Percentiles rank a stretch among this genome's conserved stretches.
Conservation (phyloP, 441 rosid species). For the Gossypium aridum region DNA sequence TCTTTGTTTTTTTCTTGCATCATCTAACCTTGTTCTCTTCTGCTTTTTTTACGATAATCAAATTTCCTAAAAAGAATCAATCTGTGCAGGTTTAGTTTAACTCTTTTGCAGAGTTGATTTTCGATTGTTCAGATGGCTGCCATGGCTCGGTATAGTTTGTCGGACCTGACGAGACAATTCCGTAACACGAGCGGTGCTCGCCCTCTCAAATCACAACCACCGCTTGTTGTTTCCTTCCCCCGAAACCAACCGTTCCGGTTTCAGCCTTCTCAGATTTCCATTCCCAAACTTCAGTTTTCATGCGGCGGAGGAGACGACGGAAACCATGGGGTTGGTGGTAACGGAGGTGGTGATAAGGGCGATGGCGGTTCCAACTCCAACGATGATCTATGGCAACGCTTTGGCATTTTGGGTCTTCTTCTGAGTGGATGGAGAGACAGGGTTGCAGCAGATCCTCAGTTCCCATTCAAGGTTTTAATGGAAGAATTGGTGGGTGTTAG, state of each 20-base stretch:
- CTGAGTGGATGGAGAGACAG: constrained; percentile 78
- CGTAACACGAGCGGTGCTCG: constrained; percentile 13
- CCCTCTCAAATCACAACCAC: constrained; percentile 17
- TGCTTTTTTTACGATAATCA: background rate
- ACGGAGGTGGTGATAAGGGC: constrained; percentile 32
- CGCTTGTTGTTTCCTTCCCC: constrained; percentile 24
- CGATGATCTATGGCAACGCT: constrained; percentile 30
- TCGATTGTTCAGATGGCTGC: constrained; percentile 33
- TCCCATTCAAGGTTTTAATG: constrained; percentile 94
- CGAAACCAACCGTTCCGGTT: constrained; percentile 29
- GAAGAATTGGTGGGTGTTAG: constrained; percentile 85
- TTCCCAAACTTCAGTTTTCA: constrained; percentile 13
- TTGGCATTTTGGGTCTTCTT: constrained; percentile 43
- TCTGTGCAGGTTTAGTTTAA: background rate
- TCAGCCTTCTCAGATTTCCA: constrained; percentile 17
- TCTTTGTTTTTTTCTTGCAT: background rate
- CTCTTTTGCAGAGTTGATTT: background rate
- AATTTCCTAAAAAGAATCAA: background rate
- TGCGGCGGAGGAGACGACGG: constrained; percentile 25
- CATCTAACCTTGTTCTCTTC: background rate
- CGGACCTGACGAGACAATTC: constrained; percentile 22
- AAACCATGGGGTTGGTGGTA: constrained; percentile 21
- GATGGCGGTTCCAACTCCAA: constrained; percentile 21
- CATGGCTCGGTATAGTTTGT: constrained; percentile 31
- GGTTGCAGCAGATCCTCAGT: constrained; percentile 91